Evolutionary conservation across 176 grass and related monocot genomes (phyloP).

Genomic region (Oryza glumipatula): DNA sequence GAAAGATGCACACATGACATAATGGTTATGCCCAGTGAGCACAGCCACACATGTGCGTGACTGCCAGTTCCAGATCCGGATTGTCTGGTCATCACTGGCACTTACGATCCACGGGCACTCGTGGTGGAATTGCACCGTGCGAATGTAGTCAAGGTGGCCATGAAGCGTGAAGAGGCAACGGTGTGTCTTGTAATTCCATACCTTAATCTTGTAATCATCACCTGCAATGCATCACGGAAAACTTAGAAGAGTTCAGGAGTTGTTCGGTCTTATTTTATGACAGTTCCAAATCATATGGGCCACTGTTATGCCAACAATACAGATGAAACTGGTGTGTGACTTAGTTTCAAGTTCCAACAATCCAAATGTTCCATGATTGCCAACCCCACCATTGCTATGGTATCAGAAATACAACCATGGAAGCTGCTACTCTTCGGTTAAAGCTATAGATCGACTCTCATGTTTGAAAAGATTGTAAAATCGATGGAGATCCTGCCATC

Average conservation of each 20-base stretch:
- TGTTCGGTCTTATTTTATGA: neutral
- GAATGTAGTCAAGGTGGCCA: conserved; percentile 96
- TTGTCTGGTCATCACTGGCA: conserved; percentile 84
- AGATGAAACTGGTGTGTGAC: neutral
- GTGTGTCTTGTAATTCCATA: conserved; percentile 99
- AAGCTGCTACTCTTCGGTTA: neutral
- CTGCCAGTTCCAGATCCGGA: conserved; percentile 89
- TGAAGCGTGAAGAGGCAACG: conserved; percentile 96
- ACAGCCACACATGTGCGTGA: conserved; percentile 75
- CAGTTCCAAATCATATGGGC: neutral
- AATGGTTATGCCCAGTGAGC: conserved; percentile 83
- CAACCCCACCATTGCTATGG: neutral
- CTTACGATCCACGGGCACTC: conserved; percentile 85
- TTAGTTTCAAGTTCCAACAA: neutral
- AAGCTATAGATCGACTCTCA: neutral
- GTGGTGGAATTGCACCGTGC: conserved; percentile 93
- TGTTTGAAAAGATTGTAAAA: neutral
- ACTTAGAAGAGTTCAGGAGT: neutral
- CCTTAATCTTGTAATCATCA: conserved; percentile 99
- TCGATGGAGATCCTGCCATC: neutral
- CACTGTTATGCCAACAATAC: neutral
- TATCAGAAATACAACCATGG: neutral
- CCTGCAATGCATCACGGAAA: conserved; percentile 53
- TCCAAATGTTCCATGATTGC: neutral
- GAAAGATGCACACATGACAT: conserved; percentile 87